Percentiles rank a stretch among this genome's conserved stretches.
Conservation (phyloP, 306 rosid genomes). For the Gillenia trifoliata region DNA sequence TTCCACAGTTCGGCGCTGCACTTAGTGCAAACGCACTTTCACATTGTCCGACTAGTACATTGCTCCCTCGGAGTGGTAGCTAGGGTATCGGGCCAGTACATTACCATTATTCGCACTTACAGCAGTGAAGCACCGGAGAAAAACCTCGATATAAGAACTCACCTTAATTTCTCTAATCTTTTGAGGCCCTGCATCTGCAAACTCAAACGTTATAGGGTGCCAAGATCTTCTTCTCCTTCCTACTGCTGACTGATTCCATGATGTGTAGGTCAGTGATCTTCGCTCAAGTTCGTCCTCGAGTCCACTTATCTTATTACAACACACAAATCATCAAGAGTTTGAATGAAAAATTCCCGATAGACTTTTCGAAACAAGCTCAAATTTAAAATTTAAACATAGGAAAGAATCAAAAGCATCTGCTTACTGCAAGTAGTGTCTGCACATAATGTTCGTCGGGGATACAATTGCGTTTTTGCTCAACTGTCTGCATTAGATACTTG, state of each 20-base stretch:
- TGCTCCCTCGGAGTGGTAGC: too few relatives aligned
- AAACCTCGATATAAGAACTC: too few relatives aligned
- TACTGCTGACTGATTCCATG: constrained; percentile 22
- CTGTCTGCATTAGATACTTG: not conserved
- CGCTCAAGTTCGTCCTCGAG: constrained; percentile 23
- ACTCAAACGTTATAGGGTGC: constrained; percentile 29
- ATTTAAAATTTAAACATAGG: too few relatives aligned
- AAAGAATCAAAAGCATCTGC: not conserved
- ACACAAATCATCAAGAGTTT: not conserved
- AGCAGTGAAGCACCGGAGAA: too few relatives aligned
- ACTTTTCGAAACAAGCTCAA: not conserved
- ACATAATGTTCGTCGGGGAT: constrained; percentile 15
- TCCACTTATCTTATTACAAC: constrained; percentile 18
- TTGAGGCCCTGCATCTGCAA: constrained; percentile 20
- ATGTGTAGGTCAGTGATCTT: constrained; percentile 30
- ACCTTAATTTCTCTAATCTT: constrained; percentile 26
- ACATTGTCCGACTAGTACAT: too few relatives aligned
- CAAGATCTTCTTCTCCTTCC: constrained; percentile 20
- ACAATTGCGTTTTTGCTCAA: not conserved
- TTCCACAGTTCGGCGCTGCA: too few relatives aligned
- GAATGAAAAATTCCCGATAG: not conserved
- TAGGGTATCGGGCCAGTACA: too few relatives aligned
- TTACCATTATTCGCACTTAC: too few relatives aligned
- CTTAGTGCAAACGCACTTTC: too few relatives aligned
- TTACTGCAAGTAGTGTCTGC: constrained; percentile 5